Evolutionary conservation across 2,329 filamentous ascomycete species (phyloP).

Genomic region (Apiospora rasikravindrae): DNA sequence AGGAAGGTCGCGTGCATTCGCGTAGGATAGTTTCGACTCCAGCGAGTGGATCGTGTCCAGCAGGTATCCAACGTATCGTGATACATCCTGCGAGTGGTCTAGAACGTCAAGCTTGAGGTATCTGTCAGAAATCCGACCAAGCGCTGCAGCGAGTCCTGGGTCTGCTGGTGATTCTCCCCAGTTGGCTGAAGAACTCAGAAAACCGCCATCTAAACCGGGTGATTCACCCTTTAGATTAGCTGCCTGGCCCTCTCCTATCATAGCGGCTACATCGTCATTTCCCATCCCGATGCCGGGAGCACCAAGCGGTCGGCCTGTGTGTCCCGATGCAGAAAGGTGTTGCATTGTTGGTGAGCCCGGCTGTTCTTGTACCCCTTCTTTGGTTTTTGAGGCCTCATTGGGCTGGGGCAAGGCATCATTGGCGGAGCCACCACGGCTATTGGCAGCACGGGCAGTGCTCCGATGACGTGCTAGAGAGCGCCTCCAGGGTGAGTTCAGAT

Average conservation of each 20-base stretch:
- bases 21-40: background rate
- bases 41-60: background rate
- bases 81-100: background rate
- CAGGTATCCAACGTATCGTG: background rate
- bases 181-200: no score
- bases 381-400: no score
- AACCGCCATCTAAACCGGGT: no score
- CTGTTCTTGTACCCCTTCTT: background rate
- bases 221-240: no score
- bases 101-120: background rate
- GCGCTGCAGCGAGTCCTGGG: background rate
- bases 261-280: background rate
- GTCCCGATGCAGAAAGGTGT: background rate
- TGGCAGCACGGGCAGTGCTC: background rate
- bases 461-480: background rate
- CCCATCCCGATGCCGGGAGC: background rate
- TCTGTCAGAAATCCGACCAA: background rate
- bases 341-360: background rate
- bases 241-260: no score
- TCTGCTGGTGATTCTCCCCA: no score
- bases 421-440: background rate
- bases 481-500: background rate
- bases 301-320: no score
- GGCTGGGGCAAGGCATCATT: background rate
- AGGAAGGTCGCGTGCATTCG: background rate